Base-by-base conservation (phyloP, 1,139 yeast species). In the Taiozyma sp. region DNA sequence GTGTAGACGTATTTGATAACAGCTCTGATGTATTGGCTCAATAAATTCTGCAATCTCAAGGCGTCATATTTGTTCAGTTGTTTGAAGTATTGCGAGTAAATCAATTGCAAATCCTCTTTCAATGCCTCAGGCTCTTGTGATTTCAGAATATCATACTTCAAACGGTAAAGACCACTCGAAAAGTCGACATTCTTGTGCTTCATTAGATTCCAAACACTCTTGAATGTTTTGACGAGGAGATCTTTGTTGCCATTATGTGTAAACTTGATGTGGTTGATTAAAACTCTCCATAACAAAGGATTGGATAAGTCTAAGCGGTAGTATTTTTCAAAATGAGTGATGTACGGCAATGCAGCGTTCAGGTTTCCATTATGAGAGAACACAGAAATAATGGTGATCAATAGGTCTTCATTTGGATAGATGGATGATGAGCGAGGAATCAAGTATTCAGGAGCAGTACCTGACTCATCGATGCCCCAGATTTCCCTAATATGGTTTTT, bases 401-500 rank as follows among this genome's bases (percentile, higher is more conserved):
- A 16, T 1, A 62, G 46, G 4, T 50, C 50, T 5, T 10, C 4
- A 36, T 54, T 56, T 23, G 65, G 65, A 43, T 60, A 61, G 2
- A 62, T 28, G 2, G 54, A 38, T 14, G 60, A 54, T 1, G 54
- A 29, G 24, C 29, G 34, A 4, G 53, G 49, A 6, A 47, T 13
- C 16, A 49, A 10, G 16, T 32, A 29, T 8, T 14, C 16, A 8
- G 57, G 54, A 8, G 27, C 29, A 22, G 49, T 14, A 12, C 44
- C 48, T 13, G 27, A 29, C 23, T 43, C 50, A 27, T 38, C 39
- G n/a, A 60, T 52, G 2, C 62, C 64, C 64, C 64, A 60, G 0
- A 57, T 51, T 40, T 51, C 42, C 7, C 45, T 23, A 10, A 60
- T 52, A 27, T 60, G 60, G 6, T 44, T 27, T 45, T 57, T 54